Conservation (phyloP, 1,139 yeast species). For the Yamadazyma trypodendri region DNA sequence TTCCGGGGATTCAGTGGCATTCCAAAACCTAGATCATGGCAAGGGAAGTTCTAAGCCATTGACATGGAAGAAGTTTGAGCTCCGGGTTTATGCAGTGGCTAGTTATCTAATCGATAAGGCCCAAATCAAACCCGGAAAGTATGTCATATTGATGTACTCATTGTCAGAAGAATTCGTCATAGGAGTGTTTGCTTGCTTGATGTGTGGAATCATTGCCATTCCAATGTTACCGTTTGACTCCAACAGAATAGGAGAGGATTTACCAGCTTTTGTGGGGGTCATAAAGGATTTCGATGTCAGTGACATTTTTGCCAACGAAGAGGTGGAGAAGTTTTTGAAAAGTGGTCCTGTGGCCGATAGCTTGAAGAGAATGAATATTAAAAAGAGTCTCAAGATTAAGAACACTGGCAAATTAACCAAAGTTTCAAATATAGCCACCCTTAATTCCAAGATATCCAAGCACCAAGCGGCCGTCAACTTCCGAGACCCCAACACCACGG, state of each 20-base stretch:
- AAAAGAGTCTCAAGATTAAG: conserved; percentile 54
- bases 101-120: conserved; percentile 53
- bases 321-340: conserved; percentile 68
- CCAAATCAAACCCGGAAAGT: conserved; percentile 61
- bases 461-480: conserved; percentile 45
- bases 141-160: conserved; percentile 79
- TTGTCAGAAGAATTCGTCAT: conserved; percentile 84
- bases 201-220: conserved; percentile 76
- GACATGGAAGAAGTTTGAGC: conserved; percentile 86
- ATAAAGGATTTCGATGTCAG: conserved; percentile 68
- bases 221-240: conserved; percentile 79
- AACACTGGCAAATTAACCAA: conserved; percentile 69
- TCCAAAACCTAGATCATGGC: conserved; percentile 60
- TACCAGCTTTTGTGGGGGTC: conserved; percentile 64
- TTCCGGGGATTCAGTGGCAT: conserved; percentile 81
- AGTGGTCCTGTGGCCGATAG: conserved; percentile 66
- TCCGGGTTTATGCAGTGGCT: conserved; percentile 71
- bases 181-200: conserved; percentile 82
- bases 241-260: conserved; percentile 70
- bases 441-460: conserved; percentile 43
- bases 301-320: conserved; percentile 76
- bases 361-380: conserved; percentile 53
- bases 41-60: conserved; percentile 53
- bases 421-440: conserved; percentile 48
- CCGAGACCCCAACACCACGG: conserved; percentile 44